Evolutionary conservation across 352 stramenopile genomes (phyloP).

Genomic region (Phytophthora cactorum): DNA sequence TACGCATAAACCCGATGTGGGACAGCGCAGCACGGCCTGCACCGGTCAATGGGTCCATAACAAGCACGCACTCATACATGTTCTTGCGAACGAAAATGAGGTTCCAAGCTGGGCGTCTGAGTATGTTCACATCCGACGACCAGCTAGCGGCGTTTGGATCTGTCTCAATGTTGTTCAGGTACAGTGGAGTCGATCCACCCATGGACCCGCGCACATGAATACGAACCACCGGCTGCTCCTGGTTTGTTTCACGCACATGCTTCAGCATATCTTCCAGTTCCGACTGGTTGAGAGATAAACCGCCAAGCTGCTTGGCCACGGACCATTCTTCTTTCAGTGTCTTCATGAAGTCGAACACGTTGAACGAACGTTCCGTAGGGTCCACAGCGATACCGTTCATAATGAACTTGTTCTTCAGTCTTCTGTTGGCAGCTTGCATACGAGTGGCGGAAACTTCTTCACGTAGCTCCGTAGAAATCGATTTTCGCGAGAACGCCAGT

Average conservation of each 20-base stretch:
- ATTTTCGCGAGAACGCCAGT: conserved; percentile 71
- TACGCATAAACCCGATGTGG: conserved; percentile 74
- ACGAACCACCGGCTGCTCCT: conserved; percentile 53
- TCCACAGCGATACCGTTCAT: conserved; percentile 90
- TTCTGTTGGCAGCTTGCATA: conserved; percentile 34
- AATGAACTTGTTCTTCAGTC: conserved; percentile 77
- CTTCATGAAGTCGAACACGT: conserved; percentile 91
- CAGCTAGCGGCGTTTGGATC: conserved; percentile 61
- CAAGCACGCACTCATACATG: conserved; percentile 87
- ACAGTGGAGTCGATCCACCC: conserved; percentile 67
- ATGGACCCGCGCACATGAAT: conserved; percentile 71
- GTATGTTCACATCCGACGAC: conserved; percentile 48
- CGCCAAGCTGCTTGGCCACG: conserved; percentile 68
- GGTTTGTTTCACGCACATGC: conserved; percentile 59
- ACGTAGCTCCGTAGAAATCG: conserved; percentile 54
- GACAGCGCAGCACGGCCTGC: conserved; percentile 53
- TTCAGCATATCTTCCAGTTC: conserved; percentile 68
- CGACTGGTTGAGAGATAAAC: conserved; percentile 47
- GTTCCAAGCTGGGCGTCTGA: conserved; percentile 73
- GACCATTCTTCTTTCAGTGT: conserved; percentile 82
- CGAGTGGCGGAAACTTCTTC: conserved; percentile 48
- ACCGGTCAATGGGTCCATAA: conserved; percentile 67
- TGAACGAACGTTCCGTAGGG: conserved; percentile 87
- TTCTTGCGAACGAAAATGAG: conserved; percentile 88
- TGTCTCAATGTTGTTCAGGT: conserved; percentile 86